A percentile compares a stretch with the other conserved stretches of the same genome.
phyloP scores from a whole-genome alignment of 139 green algal species.

The Micractinium conductrix region DNA sequence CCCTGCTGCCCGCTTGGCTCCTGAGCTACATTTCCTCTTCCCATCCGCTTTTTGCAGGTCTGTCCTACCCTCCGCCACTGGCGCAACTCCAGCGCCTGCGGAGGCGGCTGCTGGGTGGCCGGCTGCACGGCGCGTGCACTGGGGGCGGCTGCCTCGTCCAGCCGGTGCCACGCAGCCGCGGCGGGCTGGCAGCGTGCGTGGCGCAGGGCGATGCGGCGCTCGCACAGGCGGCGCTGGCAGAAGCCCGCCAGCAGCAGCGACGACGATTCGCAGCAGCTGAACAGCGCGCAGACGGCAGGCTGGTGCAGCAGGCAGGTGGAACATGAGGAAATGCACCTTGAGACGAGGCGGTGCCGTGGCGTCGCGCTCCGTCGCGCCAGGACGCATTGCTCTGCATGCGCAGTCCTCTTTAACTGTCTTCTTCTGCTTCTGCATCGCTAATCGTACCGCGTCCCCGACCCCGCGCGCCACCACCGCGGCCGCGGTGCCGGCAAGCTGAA shows the following conservation, averaged over 20 bases:
- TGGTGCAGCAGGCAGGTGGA: no score
- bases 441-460: no score
- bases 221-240: neutral
- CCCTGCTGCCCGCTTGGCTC: no score
- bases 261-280: neutral
- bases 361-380: no score
- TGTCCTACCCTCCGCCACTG: slow-evolving; percentile 10
- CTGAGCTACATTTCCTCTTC: no score
- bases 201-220: neutral
- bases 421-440: no score
- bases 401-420: no score
- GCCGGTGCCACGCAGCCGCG: slow-evolving; percentile 19
- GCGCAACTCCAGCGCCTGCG: neutral
- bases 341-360: no score
- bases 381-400: no score
- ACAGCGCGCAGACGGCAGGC: neutral
- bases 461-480: no score
- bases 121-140: neutral
- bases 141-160: slow-evolving; percentile 24
- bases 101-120: neutral
- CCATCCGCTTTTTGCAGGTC: neutral
- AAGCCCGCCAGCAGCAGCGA: neutral
- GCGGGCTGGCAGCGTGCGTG: slow-evolving; percentile 2
- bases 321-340: no score
- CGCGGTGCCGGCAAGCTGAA: no score